Evolutionary conservation across 352 stramenopile genomes (phyloP).

Genomic region (Phytophthora fragariaefolia): DNA sequence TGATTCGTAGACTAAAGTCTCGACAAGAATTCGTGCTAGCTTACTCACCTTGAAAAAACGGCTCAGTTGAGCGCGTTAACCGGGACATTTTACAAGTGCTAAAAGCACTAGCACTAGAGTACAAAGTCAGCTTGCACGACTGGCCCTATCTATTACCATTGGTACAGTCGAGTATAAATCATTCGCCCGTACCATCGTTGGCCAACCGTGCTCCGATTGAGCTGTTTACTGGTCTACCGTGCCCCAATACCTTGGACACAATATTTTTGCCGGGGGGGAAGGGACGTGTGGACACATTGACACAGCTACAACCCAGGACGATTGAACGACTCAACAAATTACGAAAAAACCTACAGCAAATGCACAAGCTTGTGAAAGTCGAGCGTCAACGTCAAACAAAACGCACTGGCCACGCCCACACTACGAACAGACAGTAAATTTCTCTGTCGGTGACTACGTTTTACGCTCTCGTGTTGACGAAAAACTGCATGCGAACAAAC

Average conservation of each 20-base stretch:
- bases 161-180: no score
- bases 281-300: no score
- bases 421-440: neutral
- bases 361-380: no score
- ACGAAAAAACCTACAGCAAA: no score
- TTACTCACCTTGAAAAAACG: neutral
- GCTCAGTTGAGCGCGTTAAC: neutral
- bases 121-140: neutral
- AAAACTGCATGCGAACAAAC: neutral
- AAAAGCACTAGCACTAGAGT: neutral
- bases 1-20: slow-evolving; percentile 1
- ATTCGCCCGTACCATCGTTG: no score
- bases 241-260: no score
- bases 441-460: neutral
- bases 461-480: neutral
- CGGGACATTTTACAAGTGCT: neutral
- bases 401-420: neutral
- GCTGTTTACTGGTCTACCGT: no score
- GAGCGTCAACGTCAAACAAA: no score
- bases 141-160: neutral
- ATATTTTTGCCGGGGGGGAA: no score
- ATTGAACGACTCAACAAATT: no score
- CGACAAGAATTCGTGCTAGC: slow-evolving; percentile 14
- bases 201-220: no score
- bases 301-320: no score